Evolutionary conservation across 768 basidiomycete species (phyloP), one percentile per base, ranked within the genome.

Genomic region (Hericium alpestre): DNA sequence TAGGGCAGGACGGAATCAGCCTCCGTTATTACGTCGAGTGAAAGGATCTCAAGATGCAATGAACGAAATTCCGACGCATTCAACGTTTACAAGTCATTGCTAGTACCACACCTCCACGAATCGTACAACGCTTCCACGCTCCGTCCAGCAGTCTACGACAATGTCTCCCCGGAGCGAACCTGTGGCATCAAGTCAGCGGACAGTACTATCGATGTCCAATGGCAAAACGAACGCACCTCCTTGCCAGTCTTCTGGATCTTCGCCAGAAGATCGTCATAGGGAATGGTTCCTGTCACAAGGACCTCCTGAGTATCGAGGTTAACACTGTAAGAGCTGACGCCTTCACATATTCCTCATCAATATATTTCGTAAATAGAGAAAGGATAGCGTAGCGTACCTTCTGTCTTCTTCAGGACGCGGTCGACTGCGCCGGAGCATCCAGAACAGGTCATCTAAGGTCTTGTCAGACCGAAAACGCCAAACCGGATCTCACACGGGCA

Each of bases 221-320:
- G 20, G 49, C 41, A 23, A 8, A 25, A n/a, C 2, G 12, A 9
- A 60, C 73, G 22, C 54, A 90, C 91, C 84, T 89, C 79, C 72
- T 93, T 93, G 61, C 93, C 93, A 10, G 92, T 95, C 80, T 93
- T 94, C 78, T 82, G 81, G 66, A 95, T 90, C 75, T 77, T 87
- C 54, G 73, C 83, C 12, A 81, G 70, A 49, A 92, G 73, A 2
- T 75, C 74, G 0, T 90, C 87, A 67, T 87, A 89, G 16, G 77
- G 64, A 10, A 81, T 73, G 2, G 72, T 69, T 11, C 81, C 82
- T 10, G 68, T 82, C 51, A 94, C 90, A 54, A 80, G 54, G 55
- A 93, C 92, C 65, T 80, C 78, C 67, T 93, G 89, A 40, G 72
- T 81, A 27, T 80, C 82, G 38, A 93, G 79, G 65, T 66, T 74